phyloP scores from a whole-genome alignment of 2,329 filamentous ascomycete species.

The Pseudofabraea citricarpa region DNA sequence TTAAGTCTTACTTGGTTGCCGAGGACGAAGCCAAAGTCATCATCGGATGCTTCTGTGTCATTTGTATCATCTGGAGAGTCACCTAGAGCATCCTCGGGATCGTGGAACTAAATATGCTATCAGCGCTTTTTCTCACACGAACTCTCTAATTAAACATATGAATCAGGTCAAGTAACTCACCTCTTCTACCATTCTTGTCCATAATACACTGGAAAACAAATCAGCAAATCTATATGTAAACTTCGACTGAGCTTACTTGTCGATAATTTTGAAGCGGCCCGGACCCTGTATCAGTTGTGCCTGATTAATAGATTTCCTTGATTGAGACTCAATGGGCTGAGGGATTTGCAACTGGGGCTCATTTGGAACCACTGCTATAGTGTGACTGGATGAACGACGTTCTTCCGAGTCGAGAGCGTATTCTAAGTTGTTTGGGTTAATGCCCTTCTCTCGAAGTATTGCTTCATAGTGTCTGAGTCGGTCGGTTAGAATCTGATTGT shows the following conservation, averaged over 20 bases:
- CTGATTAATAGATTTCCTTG: conserved; percentile 8
- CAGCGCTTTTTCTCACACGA: neutral
- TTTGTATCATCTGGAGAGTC: conserved; percentile 16
- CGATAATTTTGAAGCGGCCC: conserved; percentile 10
- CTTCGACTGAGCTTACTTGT: conserved; percentile 11
- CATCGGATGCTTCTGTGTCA: conserved; percentile 17
- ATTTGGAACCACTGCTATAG: neutral
- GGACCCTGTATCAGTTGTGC: conserved; percentile 11
- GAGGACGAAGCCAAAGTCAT: conserved; percentile 23
- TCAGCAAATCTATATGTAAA: neutral
- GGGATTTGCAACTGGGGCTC: neutral
- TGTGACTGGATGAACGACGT: neutral
- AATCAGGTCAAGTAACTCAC: neutral
- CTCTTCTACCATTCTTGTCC: conserved; percentile 18
- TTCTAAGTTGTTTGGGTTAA: conserved; percentile 12
- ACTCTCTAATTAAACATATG: neutral
- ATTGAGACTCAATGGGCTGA: neutral
- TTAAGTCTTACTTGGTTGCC: conserved; percentile 5
- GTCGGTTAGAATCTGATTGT: conserved; percentile 11
- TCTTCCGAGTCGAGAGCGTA: conserved; percentile 3
- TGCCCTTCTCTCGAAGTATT: conserved; percentile 20
- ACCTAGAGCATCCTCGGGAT: conserved; percentile 17
- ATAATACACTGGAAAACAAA: conserved; percentile 9
- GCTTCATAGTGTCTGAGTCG: conserved; percentile 20
- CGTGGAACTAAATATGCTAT: conserved; percentile 19